Evolutionary conservation across 2,329 filamentous ascomycete genomes (phyloP).

Genomic region (Xylaria sp.): DNA sequence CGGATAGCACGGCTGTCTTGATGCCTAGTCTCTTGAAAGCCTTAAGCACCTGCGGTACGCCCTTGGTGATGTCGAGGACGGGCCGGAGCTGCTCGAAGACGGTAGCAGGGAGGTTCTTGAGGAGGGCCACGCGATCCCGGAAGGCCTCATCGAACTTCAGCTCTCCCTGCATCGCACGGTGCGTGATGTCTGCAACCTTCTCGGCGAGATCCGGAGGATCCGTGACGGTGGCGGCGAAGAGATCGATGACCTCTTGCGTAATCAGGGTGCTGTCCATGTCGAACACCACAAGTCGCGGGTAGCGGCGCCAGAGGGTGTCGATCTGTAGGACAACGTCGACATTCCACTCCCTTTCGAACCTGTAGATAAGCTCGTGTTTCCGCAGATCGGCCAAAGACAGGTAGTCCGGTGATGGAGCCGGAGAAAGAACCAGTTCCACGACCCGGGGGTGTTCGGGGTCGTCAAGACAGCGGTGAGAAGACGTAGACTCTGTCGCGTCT

Average conservation of each 20-base stretch:
- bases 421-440: slow-evolving; percentile 60
- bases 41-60: slow-evolving; percentile 67
- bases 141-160: slow-evolving; percentile 85
- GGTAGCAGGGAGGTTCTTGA: slow-evolving; percentile 71
- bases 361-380: slow-evolving; percentile 74
- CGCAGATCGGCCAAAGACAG: slow-evolving; percentile 64
- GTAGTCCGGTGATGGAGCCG: slow-evolving; percentile 57
- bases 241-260: slow-evolving; percentile 94
- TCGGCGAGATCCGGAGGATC: slow-evolving; percentile 67
- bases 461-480: slow-evolving; percentile 62
- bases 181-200: slow-evolving; percentile 82
- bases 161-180: slow-evolving; percentile 92
- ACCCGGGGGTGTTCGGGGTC: slow-evolving; percentile 54
- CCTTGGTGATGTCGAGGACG: slow-evolving; percentile 74
- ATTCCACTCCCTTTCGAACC: slow-evolving; percentile 84
- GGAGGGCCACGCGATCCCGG: slow-evolving; percentile 69
- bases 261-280: slow-evolving; percentile 99
- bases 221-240: slow-evolving; percentile 74
- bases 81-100: slow-evolving; percentile 75
- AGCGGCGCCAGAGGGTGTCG: slow-evolving; percentile 67
- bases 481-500: slow-evolving; percentile 49
- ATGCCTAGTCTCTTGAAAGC: slow-evolving; percentile 73
- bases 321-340: slow-evolving; percentile 74
- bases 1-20: slow-evolving; percentile 85
- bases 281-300: slow-evolving; percentile 86